Conservation (phyloP, 2,329 filamentous ascomycete species). For the Colletotrichum orbiculare region DNA sequence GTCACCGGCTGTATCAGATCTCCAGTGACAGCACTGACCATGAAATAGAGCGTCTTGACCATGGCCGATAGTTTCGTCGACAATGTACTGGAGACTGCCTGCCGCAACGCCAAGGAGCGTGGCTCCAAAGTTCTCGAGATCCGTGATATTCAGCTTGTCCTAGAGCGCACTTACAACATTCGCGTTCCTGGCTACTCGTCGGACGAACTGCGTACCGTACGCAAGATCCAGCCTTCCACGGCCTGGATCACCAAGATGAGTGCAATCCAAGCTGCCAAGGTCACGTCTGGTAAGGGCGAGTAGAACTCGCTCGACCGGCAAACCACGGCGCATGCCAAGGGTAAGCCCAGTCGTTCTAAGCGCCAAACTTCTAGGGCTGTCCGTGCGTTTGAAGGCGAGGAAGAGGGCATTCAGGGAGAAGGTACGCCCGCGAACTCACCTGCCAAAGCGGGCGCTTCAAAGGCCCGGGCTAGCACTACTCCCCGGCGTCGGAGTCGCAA, state of each 20-base stretch:
- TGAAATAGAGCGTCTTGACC: constrained; percentile 79
- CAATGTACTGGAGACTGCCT: constrained; percentile 86
- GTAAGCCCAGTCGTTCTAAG: constrained; percentile 10
- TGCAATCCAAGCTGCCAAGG: constrained; percentile 94
- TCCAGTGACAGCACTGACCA: constrained; percentile 20
- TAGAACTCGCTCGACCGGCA: constrained; percentile 44
- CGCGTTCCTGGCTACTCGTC: constrained; percentile 93
- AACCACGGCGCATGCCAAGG: constrained; percentile 10
- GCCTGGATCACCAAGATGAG: constrained; percentile 98
- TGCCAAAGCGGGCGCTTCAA: neutral
- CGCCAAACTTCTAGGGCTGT: constrained; percentile 10
- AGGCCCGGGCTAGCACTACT: neutral
- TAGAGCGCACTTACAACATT: constrained; percentile 89
- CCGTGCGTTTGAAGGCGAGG: constrained; percentile 15
- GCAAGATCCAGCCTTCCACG: constrained; percentile 88
- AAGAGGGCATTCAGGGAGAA: neutral
- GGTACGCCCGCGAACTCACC: constrained; percentile 1
- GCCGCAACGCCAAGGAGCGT: constrained; percentile 91
- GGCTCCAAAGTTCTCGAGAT: constrained; percentile 92
- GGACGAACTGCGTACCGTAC: constrained; percentile 92
- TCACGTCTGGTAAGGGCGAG: constrained; percentile 71
- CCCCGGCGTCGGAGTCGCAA: constrained; percentile 7
- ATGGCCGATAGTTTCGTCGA: constrained; percentile 97
- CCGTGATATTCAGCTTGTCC: constrained; percentile 83
- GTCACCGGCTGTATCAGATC: constrained; percentile 37